These are phyloP conservation scores for Penicillium sp. DNA, from an alignment of 2,329 filamentous ascomycete species.

Conservation along the genomic window DNA sequence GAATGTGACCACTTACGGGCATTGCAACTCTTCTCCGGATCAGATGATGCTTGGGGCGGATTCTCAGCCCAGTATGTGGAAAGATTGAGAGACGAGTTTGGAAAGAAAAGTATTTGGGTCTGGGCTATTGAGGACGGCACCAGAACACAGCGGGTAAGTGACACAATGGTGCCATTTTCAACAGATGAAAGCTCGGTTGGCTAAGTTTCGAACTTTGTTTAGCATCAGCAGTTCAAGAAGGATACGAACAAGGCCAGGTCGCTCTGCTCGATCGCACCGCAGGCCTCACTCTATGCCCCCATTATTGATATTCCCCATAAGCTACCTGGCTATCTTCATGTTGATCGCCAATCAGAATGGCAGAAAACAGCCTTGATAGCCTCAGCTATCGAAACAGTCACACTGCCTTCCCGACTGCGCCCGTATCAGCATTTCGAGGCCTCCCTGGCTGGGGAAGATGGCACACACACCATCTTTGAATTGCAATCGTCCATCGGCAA, in stretches of 20 bases:
- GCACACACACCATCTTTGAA: constrained; percentile 76
- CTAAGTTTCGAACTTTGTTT: constrained; percentile 39
- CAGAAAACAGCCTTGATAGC: constrained; percentile 74
- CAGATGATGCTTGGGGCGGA: constrained; percentile 79
- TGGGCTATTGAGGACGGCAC: constrained; percentile 74
- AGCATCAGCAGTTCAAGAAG: constrained; percentile 61
- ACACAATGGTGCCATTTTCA: neutral
- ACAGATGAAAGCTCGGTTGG: neutral
- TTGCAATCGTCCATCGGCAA: constrained; percentile 64
- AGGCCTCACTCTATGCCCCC: constrained; percentile 76
- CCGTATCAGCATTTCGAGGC: constrained; percentile 39
- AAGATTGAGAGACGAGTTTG: constrained; percentile 81
- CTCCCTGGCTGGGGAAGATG: constrained; percentile 57
- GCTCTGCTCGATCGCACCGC: constrained; percentile 64
- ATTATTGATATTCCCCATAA: constrained; percentile 61
- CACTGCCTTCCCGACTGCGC: constrained; percentile 65
- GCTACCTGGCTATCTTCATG: constrained; percentile 57
- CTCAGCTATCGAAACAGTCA: constrained; percentile 74
- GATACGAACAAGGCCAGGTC: constrained; percentile 73
- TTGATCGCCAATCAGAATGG: constrained; percentile 71
- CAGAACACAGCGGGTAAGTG: constrained; percentile 55
- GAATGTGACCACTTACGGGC: constrained; percentile 92
- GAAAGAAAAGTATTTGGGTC: constrained; percentile 81
- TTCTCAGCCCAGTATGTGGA: constrained; percentile 74
- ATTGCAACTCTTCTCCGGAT: constrained; percentile 70